Evolutionary conservation across 768 basidiomycete genomes (phyloP), one percentile per base, ranked within the genome.

Genomic region (Trametes cinnabarina): DNA sequence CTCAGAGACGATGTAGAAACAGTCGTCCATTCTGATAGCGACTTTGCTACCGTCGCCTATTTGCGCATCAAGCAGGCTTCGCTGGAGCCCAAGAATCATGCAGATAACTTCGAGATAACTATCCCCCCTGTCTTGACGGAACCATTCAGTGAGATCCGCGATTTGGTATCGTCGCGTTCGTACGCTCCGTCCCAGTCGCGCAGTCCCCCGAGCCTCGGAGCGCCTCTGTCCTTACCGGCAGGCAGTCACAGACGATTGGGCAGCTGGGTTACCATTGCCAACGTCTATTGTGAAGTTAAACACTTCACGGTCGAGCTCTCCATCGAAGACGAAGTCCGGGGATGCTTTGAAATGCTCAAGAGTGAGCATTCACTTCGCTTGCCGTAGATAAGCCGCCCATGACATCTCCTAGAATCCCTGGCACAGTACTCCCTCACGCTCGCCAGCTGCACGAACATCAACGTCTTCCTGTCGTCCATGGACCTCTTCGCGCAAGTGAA

Each of bases 21-120:
- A 0, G 84, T 95, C 39, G 82, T 90, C 41, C 88, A 90, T 64
- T 86, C 88, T 6, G 87, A 90, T 72, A 90, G 79, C 57, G 88
- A 86, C 67, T 88, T 95, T 67, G 92, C 91, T 0, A 89, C 92
- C 1, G 95, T 98, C 34, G 96, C 97, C 14, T 98, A 89, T 73
- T 74, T 98, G 17, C 84, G 90, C 55, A 81, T 98, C 57, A 88
- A 88, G 66, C 69, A 74, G 7, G 93, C 91, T 0, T 68, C 72
- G 3, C 74, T 98, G 28, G 79, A 80, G 58, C 65, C 74, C 5
- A 98, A 95, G 69, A 41, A 58, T 7, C 60, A n/a, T 1, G 5
- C 47, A 11, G 17, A 20, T 15, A 17, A 41, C 3, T 51, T 63
- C 15, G 53, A 69, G 19, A 49, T 80, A 8, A 53, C 62, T 3